Evolutionary conservation across 75 land plant species (phyloP), one percentile per base, ranked within the genome.

Genomic region (Selaginella moellendorffii): DNA sequence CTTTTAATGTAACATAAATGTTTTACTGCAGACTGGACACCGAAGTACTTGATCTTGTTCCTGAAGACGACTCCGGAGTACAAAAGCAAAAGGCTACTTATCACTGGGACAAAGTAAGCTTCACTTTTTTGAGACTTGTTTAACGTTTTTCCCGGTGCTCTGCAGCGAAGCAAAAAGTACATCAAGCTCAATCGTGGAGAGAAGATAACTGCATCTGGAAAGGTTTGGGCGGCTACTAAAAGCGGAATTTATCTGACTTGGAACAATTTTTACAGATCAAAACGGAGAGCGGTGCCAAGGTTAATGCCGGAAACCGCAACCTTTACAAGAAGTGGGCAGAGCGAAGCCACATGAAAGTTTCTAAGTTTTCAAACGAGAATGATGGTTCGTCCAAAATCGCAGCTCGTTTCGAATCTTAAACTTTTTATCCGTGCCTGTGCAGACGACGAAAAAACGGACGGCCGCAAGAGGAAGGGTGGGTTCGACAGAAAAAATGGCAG

Each of bases 291-390:
- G 99, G 99, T 36, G 69, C 83, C 9, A 95, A 77, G 68, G 78
- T 84, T 2, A 84, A 80, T 56, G 83, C 85, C 25, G 72, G 71
- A 9, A 90, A 84, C 65, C 74, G 92, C 22, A 88, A 97, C 29
- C 77, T 90, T 29, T 95, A 95, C 76, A 81, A 90, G 71, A 95
- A 79, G 58, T 95, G 99, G 99, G 82, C 83, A 65, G 84, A 84
- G 62, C 67, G 69, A 0, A 74, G 91, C 18, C 99, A 90, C 61
- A 66, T 67, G 61, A 75, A 81, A 19, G 65, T 92, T 30, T 70
- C 81, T 31, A 64, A 65, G 18, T 73, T 60, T 52, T 81, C 80
- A 54, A 67, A 67, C 26, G 74, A 54, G 31, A 28, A 59, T 56
- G 78, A 72, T 28, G 64, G 54, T 53, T 24, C 26, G 18, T 62